Base-by-base conservation (phyloP, 2,329 filamentous ascomycete species). In the Colletotrichum acutatum region DNA sequence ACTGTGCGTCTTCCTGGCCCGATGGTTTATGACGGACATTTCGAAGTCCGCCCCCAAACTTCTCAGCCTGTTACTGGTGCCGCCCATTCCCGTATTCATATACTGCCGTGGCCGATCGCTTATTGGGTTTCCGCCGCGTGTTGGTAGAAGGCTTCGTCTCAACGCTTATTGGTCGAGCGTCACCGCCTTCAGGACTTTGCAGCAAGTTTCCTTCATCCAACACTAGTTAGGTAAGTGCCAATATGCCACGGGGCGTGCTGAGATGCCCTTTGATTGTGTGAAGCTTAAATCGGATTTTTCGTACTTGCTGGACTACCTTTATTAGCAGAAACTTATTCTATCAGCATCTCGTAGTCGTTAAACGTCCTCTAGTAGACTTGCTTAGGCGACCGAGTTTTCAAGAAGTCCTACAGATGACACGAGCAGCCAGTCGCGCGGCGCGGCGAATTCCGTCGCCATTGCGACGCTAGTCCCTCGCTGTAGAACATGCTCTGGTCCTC, bases 361-460 rank as follows among this genome's bases (percentile, higher is more conserved):
- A n/a, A n/a, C 37, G 37, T 42, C 19, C 37, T 42, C 37, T 42
- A 19, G 37, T 8, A 42, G 16, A 19, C 37, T 6, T 19, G 14
- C 16, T 42, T 19, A 22, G 12, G 22, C 9, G n/a, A 42, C 4
- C 22, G 12, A 14, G 2, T 16, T 22, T 37, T n/a, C 32, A 60
- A 26, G 30, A 37, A 42, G 37, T 14, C 19, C 16, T 22, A 9
- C 22, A 12, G 19, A 16, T 19, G 26, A n/a, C 42, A 63, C 16
- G 5, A 19, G 37, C 37, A 42, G 16, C 37, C 14, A 16, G 37
- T 42, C 19, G 56, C 63, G 56, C 32, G 61, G 34, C 9, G 59
- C 59, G 59, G 69, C 69, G 59, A 58, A 59, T 49, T 49, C 69
- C 66, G 66, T 72, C 6, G 42, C 59, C 32, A 59, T 54, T 7